Base-by-base conservation (phyloP, 2,329 filamentous ascomycete genomes). In the Aspergillus vadensis region DNA sequence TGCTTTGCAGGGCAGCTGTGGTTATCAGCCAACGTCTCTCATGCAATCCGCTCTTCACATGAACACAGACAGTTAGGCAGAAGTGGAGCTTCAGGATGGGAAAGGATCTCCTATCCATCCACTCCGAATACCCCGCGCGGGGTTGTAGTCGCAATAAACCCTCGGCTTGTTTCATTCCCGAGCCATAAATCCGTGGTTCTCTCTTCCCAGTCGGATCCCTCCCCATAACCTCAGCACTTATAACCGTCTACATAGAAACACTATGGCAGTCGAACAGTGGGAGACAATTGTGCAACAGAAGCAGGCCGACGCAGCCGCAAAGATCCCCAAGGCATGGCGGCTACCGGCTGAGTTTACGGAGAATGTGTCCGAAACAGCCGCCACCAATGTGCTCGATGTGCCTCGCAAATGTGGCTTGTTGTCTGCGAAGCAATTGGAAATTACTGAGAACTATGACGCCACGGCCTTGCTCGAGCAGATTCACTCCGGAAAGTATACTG, bases 401-500 rank as follows among this genome's bases (percentile, higher is more conserved):
- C 51, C 51, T 21, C 51, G 51, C 32, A 12, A 43, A 3, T 25
- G 51, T 60, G 81, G 82, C 0, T 70, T 86, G 6, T 70, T 86
- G 32, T 79, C 70, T 1, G 57, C 73, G 3, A 61, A 75, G 5
- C 83, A 86, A 61, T 66, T 85, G 5, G 63, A 72, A 0, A 84
- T 86, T 59, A 86, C 84, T 0, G 71, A 72, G 39, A 49, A 61
- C 2, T 79, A 79, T 48, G 79, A 82, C 63, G 71, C 73, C 0
- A 52, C 65, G 0, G 65, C 62, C 0, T 63, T 79, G 5, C 59
- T 77, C 1, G 57, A 59, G 3, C 67, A 68, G 5, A 63, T 80
- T 6, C 52, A 64, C 0, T 41, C 53, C 0, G 67, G 73, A 14
- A 65, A 62, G 5, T 67, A 76, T 51, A 76, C 67, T 4, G 73